Evolutionary conservation across 768 basidiomycete genomes (phyloP), one percentile per base, ranked within the genome.

Genomic region (Boletus coccyginus): DNA sequence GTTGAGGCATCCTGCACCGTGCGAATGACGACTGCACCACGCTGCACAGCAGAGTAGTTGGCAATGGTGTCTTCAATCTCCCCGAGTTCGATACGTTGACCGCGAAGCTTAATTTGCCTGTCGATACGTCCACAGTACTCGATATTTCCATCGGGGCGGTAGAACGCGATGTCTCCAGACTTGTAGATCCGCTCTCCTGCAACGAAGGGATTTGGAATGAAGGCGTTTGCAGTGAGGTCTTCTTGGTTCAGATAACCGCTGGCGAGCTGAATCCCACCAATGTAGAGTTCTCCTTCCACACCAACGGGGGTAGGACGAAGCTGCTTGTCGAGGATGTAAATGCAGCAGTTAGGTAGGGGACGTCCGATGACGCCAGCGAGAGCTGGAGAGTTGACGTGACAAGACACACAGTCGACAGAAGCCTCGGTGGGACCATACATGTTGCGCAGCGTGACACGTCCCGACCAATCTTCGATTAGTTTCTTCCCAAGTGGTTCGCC

Each of bases 391-490:
- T 54, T 56, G 55, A 68, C 61, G 32, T 68, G 64, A 47, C 62
- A 70, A 17, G 65, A 65, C 1, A 65, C 61, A 33, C 68, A 69
- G 48, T 70, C 68, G 17, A 71, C 64, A 13, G 70, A 55, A 38
- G 71, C 64, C 47, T 72, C 70, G 8, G 70, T 72, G 12, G 70
- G 70, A n/a, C 70, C 70, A 43, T 73, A 73, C 65, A 67, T 70
- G 56, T 72, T 72, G 40, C 63, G 68, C 36, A 72, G 41, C 24
- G 54, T 62, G 48, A 73, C 66, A 4, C 44, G 62, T 35, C 55
- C 53, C 2, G 62, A 65, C 67, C 66, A 70, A 31, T 65, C 62
- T 46, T 64, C 53, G 17, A 64, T 58, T 7, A 64, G 49, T 24
- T 64, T 65, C 46, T 58, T 64, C n/a, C 63, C 56, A 9, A 64